A percentile compares a stretch with the other conserved stretches of the same genome.
Evolutionary conservation across 495 filamentous ascomycete genomes (phyloP).

Genomic region (Glutinoglossum americanum): DNA sequence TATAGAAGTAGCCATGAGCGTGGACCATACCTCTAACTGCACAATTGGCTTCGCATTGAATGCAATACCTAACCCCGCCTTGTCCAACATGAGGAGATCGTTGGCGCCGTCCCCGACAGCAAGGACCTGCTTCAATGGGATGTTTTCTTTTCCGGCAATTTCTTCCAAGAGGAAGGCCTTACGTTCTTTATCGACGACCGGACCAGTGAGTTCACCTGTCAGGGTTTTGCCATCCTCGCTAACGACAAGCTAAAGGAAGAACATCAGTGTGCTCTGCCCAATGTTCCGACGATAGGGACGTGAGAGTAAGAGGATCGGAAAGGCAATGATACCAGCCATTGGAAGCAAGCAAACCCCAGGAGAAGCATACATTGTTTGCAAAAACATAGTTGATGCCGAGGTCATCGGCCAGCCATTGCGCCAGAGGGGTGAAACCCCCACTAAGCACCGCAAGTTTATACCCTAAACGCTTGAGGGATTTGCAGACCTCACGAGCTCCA

Average conservation of each 20-base stretch:
- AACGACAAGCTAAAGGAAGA: slow-evolving; percentile 33
- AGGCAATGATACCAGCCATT: no score
- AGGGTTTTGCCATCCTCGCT: slow-evolving; percentile 40
- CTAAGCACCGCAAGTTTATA: slow-evolving; percentile 75
- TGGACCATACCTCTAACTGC: slow-evolving; percentile 36
- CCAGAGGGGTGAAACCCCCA: slow-evolving; percentile 78
- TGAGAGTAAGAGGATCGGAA: no score
- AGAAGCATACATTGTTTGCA: slow-evolving; percentile 53
- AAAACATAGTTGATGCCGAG: slow-evolving; percentile 69
- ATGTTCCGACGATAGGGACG: no score
- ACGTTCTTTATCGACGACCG: slow-evolving; percentile 61
- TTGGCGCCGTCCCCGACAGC: slow-evolving; percentile 91
- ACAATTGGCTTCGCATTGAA: slow-evolving; percentile 88
- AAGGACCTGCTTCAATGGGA: slow-evolving; percentile 53
- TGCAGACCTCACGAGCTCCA: slow-evolving; percentile 54
- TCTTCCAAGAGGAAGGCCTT: slow-evolving; percentile 57
- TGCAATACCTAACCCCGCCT: slow-evolving; percentile 74
- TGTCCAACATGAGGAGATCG: slow-evolving; percentile 77
- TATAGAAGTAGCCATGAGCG: not conserved
- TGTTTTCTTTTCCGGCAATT: slow-evolving; percentile 51
- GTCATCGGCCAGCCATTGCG: slow-evolving; percentile 58
- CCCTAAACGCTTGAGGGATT: slow-evolving; percentile 48
- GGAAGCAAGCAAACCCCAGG: no score
- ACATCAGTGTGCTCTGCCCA: not conserved
- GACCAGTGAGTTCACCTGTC: slow-evolving; percentile 56